Evolutionary conservation across 192 early-diverging fungal genomes (phyloP), one percentile per base, ranked within the genome.

Genomic region (Podila epigama): DNA sequence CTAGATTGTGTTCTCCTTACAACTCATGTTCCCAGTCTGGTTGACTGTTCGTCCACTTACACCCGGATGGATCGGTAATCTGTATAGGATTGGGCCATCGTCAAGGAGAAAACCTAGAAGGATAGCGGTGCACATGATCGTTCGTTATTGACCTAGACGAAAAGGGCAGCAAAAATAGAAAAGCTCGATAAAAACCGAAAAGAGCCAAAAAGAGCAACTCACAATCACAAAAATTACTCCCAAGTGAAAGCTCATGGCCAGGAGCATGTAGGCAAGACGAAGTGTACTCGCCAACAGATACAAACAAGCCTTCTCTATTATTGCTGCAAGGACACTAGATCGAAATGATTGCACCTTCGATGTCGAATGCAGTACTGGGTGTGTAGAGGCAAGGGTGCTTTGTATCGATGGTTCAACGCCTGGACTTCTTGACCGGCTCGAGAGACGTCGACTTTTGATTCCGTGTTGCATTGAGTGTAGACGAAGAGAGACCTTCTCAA

Each of bases 211-310:
- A 13, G 55, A 51, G 31, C 31, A 42, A 4, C 52, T 35, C 66
- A 78, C 81, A 66, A 82, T 54, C 6, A 65, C 61, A 5, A 60
- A 22, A 22, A 82, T 70, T 1, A 82, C 34, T 32, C 73, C 72
- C 18, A 60, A 66, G 52, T 82, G 75, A 40, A 82, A 82, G 60
- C 77, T 78, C 81, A 82, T 82, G 18, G 61, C 66, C 32, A 82
- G 41, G 16, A 82, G 42, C 81, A 82, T 82, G 53, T 82, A 82
- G 33, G 40, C 52, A 1, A 82, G 36, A 0, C 73, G 73, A 3
- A 82, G 41, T 0, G 51, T 41, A 11, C 62, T 82, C 28, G 57
- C 81, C 9, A 82, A 2, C 7, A 39, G 69, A 59, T 78, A 82
- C 2, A 51, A 40, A 1, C 37, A 1, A 5, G 58, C 69, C 18